Base-by-base conservation (phyloP, 2,329 filamentous ascomycete genomes). In the Penicillium thymicola region DNA sequence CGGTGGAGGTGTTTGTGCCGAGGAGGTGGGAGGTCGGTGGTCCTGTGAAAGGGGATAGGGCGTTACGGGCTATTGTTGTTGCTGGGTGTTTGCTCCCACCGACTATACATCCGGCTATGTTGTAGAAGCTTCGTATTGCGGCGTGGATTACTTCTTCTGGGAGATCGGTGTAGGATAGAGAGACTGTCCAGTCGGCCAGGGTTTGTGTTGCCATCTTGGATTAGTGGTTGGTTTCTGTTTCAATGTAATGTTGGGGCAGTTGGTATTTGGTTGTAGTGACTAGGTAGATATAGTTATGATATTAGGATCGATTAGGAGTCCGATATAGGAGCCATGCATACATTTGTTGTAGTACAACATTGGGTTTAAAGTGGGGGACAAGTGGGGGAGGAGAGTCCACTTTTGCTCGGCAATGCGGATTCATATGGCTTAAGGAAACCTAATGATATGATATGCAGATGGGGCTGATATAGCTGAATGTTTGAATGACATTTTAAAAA, bases 61-160 rank as follows among this genome's bases (percentile, higher is more conserved):
- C 70, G 2, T 65, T 65, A 43, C 68, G 65, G 11, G 76, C 73
- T 57, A 73, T 78, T 2, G 60, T 62, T 21, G 76, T 75, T 2
- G 80, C 77, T n/a, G 73, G 70, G 59, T 82, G 80, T 9, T 70
- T 70, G 55, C 75, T 78, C 4, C 81, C 81, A 5, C 79, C 80
- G 21, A 83, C 76, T 27, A 80, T 76, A 61, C 81, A 84, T 38
- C 81, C 81, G 7, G 75, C 74, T 75, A 79, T 82, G 70, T 83
- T 84, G 70, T 82, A 82, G 49, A 83, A 75, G 40, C 76, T 79
- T 21, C 76, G 75, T 10, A 76, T 70, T 0, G 81, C 80, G 7
- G 78, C 75, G 16, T 75, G 63, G 50, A 74, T 67, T 18, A 81
- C 79, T 9, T 72, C 62, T 2, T 57, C 40, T 8, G 79, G 76